phyloP scores from a whole-genome alignment of 108 stramenopile genomes.

The Pseudonitzschia pungens region DNA sequence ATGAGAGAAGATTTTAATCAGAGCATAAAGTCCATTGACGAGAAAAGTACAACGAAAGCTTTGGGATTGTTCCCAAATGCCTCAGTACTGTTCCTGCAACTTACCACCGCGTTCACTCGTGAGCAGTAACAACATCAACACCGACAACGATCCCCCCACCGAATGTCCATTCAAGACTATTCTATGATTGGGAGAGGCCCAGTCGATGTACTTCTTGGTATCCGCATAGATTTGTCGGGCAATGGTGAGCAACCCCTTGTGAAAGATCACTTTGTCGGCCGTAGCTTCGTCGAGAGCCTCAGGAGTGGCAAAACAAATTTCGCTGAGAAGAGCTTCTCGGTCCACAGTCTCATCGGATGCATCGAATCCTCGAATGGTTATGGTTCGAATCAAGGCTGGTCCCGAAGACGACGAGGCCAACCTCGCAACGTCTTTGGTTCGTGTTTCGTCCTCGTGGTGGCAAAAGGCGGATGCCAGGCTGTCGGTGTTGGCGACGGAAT shows the following conservation, averaged over 20 bases:
- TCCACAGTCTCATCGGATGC: slow-evolving; percentile 83
- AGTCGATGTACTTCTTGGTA: slow-evolving; percentile 59
- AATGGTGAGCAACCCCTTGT: slow-evolving; percentile 64
- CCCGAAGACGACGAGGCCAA: slow-evolving; percentile 6
- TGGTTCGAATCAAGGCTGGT: slow-evolving; percentile 48
- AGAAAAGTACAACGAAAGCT: no score
- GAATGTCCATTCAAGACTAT: slow-evolving; percentile 81
- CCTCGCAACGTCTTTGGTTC: neutral
- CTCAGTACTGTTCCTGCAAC: slow-evolving; percentile 23
- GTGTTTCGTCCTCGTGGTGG: slow-evolving; percentile 1
- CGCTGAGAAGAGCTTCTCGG: slow-evolving; percentile 60
- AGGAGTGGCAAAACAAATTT: slow-evolving; percentile 60
- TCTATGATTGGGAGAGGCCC: slow-evolving; percentile 56
- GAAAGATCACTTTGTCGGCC: slow-evolving; percentile 48
- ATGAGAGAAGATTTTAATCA: neutral
- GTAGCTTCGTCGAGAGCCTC: slow-evolving; percentile 34
- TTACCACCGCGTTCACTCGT: slow-evolving; percentile 49
- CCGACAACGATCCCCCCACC: slow-evolving; percentile 79
- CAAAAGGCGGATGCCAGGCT: slow-evolving; percentile 8
- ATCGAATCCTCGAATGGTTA: slow-evolving; percentile 87
- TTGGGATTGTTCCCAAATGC: no score
- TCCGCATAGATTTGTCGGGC: slow-evolving; percentile 65
- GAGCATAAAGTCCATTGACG: no score
- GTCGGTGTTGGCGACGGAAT: slow-evolving; percentile 24
- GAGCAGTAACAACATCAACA: slow-evolving; percentile 56